phyloP scores from a whole-genome alignment of 495 filamentous ascomycete species.

The Chaetomium tenue region DNA sequence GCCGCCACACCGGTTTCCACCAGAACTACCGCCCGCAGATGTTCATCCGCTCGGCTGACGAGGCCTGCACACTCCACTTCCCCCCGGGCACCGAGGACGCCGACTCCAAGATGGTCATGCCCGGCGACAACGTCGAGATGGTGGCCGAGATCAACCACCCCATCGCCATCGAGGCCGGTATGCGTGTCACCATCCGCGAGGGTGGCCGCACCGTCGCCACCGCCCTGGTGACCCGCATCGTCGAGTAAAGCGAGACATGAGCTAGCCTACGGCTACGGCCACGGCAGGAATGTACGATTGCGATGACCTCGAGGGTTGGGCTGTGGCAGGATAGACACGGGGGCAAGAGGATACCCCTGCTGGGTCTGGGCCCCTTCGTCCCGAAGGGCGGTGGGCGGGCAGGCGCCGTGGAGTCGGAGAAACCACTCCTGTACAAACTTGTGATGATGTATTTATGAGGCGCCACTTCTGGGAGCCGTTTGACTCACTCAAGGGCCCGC shows the following conservation, averaged over 20 bases:
- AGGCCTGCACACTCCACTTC: conserved; percentile 76
- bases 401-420: conserved; percentile 24
- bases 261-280: background rate
- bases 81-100: conserved; percentile 70
- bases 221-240: conserved; percentile 81
- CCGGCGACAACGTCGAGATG: conserved; percentile 99
- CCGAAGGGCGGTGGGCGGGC: conserved; percentile 8
- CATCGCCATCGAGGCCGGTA: conserved; percentile 79
- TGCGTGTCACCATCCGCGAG: conserved; percentile 96
- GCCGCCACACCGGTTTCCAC: conserved; percentile 89
- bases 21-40: conserved; percentile 95
- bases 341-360: conserved; percentile 2
- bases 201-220: conserved; percentile 92
- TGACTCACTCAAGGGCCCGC: conserved; percentile 22
- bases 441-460: conserved; percentile 25
- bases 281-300: conserved; percentile 19
- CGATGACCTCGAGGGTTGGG: background rate
- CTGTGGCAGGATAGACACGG: background rate
- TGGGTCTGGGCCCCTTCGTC: conserved; percentile 2
- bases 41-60: conserved; percentile 92
- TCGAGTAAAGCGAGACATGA: conserved; percentile 54
- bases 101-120: conserved; percentile 76
- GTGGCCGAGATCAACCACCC: conserved; percentile 74
- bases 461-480: conserved; percentile 21
- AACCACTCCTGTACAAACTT: conserved; percentile 23